These are phyloP conservation scores for Dittrichia graveolens DNA, from an alignment of 129 eudicot genomes.

Conservation along the genomic window DNA sequence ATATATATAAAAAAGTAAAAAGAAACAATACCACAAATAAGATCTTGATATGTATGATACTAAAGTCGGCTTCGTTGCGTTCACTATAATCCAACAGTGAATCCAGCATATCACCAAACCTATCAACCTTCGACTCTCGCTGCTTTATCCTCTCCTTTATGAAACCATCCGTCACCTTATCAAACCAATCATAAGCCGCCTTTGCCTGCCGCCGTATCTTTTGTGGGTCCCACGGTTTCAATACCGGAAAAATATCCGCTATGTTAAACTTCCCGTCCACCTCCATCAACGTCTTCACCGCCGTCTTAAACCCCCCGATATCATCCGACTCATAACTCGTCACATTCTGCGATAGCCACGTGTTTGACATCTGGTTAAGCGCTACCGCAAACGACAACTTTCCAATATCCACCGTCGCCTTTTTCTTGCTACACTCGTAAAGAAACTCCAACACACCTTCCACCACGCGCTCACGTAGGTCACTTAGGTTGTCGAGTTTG, in stretches of 20 bases:
- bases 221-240: slow-evolving; percentile 50
- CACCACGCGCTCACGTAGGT: slow-evolving; percentile 34
- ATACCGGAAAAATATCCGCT: slow-evolving; percentile 47
- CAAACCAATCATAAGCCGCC: slow-evolving; percentile 37
- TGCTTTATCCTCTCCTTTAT: slow-evolving; percentile 28
- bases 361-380: slow-evolving; percentile 50
- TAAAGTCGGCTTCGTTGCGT: slow-evolving; percentile 25
- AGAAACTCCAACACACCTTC: slow-evolving; percentile 33
- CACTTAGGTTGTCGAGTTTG: slow-evolving; percentile 37
- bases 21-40: slow-evolving; percentile 36
- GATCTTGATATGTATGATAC: slow-evolving; percentile 23
- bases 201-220: slow-evolving; percentile 41
- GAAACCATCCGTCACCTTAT: slow-evolving; percentile 21
- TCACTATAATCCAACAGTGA: slow-evolving; percentile 42
- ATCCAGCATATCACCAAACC: slow-evolving; percentile 53
- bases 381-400: slow-evolving; percentile 44
- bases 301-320: slow-evolving; percentile 34
- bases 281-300: slow-evolving; percentile 38
- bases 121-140: slow-evolving; percentile 20
- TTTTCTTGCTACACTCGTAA: background rate
- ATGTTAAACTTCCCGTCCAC: slow-evolving; percentile 51
- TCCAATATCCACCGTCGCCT: slow-evolving; percentile 39
- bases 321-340: slow-evolving; percentile 27
- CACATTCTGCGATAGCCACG: slow-evolving; percentile 41
- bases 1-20: too few species aligned